Evolutionary conservation across 306 rosid genomes (phyloP).

Genomic region (Dalbergia cochinchinensis): DNA sequence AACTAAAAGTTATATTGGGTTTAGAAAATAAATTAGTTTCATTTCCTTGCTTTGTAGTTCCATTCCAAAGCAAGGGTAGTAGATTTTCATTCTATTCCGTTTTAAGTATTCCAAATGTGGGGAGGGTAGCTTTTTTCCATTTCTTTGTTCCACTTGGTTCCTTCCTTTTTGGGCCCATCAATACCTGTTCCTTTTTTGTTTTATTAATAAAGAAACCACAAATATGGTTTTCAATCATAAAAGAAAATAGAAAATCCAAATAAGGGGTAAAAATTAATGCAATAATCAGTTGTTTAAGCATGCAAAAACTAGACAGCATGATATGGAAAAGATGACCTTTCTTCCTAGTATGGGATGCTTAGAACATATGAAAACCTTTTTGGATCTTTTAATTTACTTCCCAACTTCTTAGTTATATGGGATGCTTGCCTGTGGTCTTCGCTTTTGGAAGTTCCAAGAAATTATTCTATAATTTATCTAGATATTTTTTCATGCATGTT

Average conservation of each 20-base stretch:
- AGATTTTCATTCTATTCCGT: background rate
- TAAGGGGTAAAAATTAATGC: background rate
- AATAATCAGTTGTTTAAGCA: background rate
- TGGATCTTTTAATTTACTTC: slow-evolving; percentile 19
- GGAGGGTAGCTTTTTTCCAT: slow-evolving; percentile 27
- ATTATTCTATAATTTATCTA: slow-evolving; percentile 4
- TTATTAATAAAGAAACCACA: background rate
- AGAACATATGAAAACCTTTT: background rate
- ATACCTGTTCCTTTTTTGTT: slow-evolving; percentile 1
- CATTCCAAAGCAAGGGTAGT: background rate
- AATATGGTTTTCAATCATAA: no score
- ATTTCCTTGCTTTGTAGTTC: background rate
- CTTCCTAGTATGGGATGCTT: slow-evolving; percentile 21
- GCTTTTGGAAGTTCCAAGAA: slow-evolving; percentile 7
- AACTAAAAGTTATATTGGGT: background rate
- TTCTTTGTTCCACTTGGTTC: slow-evolving; percentile 12
- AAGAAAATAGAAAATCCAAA: slow-evolving; percentile 1
- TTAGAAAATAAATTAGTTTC: background rate
- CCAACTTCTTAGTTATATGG: slow-evolving; percentile 18
- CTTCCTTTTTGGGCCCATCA: background rate
- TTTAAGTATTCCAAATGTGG: slow-evolving; percentile 14
- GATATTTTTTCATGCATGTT: background rate
- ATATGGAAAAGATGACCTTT: background rate
- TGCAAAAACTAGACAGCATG: slow-evolving; percentile 9
- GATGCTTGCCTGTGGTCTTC: slow-evolving; percentile 31